A percentile compares a stretch with the other conserved stretches of the same genome.
phyloP scores from a whole-genome alignment of 78 protist species.

The Paratrimastix pyriformis region DNA sequence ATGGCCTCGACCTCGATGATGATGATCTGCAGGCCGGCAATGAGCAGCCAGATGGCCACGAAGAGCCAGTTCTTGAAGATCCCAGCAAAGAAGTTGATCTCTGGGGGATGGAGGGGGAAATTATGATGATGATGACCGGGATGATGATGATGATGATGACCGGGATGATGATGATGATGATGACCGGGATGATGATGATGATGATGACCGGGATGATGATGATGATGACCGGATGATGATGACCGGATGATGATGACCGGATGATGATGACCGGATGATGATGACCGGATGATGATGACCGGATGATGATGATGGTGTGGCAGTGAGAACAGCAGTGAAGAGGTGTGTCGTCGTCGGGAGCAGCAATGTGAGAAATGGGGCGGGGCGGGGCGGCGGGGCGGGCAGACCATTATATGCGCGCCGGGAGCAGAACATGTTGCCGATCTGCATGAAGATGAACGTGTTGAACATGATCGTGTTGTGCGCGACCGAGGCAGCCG shows the following conservation, averaged over 20 bases:
- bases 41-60: neutral
- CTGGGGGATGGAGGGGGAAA: no score
- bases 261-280: no score
- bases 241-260: no score
- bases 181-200: no score
- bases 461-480: slow-evolving; percentile 27
- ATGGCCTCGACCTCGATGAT: no score
- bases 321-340: neutral
- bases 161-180: no score
- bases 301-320: neutral
- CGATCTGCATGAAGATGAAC: slow-evolving; percentile 28
- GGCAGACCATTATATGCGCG: neutral
- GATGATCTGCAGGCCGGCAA: slow-evolving; percentile 7
- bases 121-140: neutral
- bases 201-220: no score
- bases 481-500: neutral
- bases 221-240: no score
- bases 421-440: slow-evolving; percentile 23
- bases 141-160: no score
- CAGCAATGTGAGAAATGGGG: neutral
- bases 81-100: neutral
- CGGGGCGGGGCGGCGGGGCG: neutral
- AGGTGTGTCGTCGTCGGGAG: neutral
- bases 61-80: neutral
- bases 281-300: no score